Evolutionary conservation across 176 grass and related monocot species (phyloP).

Genomic region (Puya raimondii): DNA sequence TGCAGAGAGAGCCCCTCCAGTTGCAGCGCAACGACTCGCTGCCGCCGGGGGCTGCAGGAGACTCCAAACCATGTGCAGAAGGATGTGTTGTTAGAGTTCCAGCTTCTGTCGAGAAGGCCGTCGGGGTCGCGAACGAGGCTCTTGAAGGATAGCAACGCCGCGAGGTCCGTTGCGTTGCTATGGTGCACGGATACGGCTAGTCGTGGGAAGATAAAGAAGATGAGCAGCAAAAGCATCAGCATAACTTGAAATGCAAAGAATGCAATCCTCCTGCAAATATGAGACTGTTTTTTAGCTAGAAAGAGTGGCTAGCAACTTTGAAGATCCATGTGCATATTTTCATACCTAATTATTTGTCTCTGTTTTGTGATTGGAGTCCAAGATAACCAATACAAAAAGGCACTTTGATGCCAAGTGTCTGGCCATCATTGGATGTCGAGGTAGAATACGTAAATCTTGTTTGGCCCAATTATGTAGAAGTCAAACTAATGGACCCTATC

Average conservation of each 20-base stretch:
- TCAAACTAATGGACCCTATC: no score
- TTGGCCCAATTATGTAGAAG: no score
- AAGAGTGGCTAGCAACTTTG: no score
- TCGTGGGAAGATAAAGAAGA: constrained; percentile 2
- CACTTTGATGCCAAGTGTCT: no score
- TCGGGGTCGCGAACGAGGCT: constrained; percentile 4
- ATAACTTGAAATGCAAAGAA: not conserved
- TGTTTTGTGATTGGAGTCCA: no score
- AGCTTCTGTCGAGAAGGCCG: constrained; percentile 7
- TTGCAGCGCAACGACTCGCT: constrained; percentile 13
- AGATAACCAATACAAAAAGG: no score
- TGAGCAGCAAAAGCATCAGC: constrained; percentile 2
- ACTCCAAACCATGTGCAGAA: constrained; percentile 23
- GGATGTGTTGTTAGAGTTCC: constrained; percentile 14
- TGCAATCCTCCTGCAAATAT: no score
- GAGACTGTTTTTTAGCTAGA: no score
- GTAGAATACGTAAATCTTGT: no score
- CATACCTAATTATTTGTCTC: no score
- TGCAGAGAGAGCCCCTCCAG: constrained; percentile 9
- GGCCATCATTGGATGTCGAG: no score
- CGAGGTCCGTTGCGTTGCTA: constrained; percentile 16
- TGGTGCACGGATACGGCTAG: constrained; percentile 5
- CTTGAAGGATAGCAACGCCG: constrained; percentile 20
- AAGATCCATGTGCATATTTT: no score
- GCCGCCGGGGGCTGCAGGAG: not conserved